phyloP scores from a whole-genome alignment of 169 alveolate species.

The Eimeria maxima region DNA sequence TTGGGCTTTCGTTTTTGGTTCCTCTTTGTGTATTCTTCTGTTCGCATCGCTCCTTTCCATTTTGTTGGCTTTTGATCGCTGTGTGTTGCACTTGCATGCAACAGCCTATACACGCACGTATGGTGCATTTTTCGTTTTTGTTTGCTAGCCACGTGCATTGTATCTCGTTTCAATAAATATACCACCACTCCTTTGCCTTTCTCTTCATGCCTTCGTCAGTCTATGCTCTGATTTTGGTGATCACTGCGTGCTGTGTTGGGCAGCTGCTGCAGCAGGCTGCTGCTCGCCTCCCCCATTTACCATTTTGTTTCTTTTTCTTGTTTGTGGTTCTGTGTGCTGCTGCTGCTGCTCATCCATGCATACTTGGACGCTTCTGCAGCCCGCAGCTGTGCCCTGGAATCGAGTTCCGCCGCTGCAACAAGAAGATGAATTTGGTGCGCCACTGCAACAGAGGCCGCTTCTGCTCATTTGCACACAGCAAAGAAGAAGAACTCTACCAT shows the following conservation, averaged over 20 bases:
- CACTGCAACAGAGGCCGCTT: conserved; percentile 86
- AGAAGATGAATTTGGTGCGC: conserved; percentile 87
- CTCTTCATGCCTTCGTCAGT: not conserved
- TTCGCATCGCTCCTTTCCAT: not conserved
- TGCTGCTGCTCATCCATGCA: not conserved
- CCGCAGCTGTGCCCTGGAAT: conserved; percentile 88
- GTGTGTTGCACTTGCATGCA: not conserved
- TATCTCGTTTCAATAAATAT: too few species aligned
- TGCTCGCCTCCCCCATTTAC: too few species aligned
- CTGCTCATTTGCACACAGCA: conserved; percentile 88
- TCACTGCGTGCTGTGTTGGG: not conserved
- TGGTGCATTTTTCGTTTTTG: not conserved
- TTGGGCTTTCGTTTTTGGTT: not conserved
- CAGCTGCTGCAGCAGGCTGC: too few species aligned
- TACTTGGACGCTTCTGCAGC: conserved; percentile 61
- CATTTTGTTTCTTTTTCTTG: too few species aligned
- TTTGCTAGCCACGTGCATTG: not conserved
- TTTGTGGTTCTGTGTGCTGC: too few species aligned
- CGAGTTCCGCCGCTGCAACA: conserved; percentile 84
- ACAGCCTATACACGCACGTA: not conserved
- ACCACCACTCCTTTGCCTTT: too few species aligned
- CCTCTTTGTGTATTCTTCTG: not conserved
- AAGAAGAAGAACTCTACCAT: conserved; percentile 88
- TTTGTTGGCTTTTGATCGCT: not conserved
- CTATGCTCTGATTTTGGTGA: not conserved